These are phyloP conservation scores for Elongisporangium prolatum DNA, from an alignment of 352 stramenopile species.

Conservation along the genomic window DNA sequence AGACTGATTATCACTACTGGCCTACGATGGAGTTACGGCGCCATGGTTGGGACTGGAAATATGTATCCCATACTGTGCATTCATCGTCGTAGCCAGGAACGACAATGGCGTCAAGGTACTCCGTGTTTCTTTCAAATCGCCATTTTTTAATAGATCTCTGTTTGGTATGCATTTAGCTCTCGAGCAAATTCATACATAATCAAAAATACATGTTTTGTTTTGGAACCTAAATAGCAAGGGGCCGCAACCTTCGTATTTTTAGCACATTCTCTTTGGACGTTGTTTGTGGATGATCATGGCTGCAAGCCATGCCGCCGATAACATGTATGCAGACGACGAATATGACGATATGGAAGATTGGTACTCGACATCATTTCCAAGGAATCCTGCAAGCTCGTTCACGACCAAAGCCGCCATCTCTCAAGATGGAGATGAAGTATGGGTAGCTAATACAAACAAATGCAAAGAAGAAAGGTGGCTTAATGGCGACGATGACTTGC, in stretches of 20 bases:
- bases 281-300: not conserved
- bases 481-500: not conserved
- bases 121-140: not conserved
- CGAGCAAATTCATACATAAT: not conserved
- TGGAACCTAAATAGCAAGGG: too few species aligned
- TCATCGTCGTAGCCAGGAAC: not conserved
- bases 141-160: not conserved
- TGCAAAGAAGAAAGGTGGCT: not conserved
- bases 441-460: not conserved
- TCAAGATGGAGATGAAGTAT: not conserved
- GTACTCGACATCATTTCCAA: not conserved
- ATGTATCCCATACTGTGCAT: conserved; percentile 34
- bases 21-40: conserved; percentile 80
- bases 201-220: not conserved
- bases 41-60: conserved; percentile 66
- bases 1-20: conserved; percentile 91
- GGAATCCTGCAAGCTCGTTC: not conserved
- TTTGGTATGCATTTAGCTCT: not conserved
- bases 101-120: not conserved
- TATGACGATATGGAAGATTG: conserved; percentile 3
- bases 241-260: not conserved
- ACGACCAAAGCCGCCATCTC: not conserved
- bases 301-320: not conserved
- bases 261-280: not conserved
- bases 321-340: not conserved